Evolutionary conservation across 176 grass and related monocot species (phyloP).

Genomic region (Ampelocalamus luodianensis): DNA sequence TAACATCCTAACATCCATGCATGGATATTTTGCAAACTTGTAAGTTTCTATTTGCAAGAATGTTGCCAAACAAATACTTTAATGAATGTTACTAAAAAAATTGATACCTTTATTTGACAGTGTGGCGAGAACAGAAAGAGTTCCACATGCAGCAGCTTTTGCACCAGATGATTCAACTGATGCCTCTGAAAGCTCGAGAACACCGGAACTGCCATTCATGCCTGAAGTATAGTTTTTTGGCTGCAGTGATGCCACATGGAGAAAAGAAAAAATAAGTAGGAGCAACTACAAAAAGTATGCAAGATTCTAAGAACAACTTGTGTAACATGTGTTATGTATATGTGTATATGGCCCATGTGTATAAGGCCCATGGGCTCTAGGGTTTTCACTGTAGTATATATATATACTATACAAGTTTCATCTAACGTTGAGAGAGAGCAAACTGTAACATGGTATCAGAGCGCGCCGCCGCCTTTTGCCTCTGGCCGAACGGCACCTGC

Average conservation of each 20-base stretch:
- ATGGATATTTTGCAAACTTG: neutral
- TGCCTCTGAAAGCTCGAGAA: slow-evolving; percentile 75
- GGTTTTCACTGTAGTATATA: no score
- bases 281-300: slow-evolving; percentile 13
- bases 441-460: no score
- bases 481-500: no score
- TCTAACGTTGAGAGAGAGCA: no score
- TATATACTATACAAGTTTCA: no score
- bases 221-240: slow-evolving; percentile 45
- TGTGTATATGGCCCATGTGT: no score
- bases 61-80: neutral
- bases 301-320: slow-evolving; percentile 8
- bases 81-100: neutral
- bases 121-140: slow-evolving; percentile 64
- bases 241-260: slow-evolving; percentile 45
- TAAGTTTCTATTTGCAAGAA: slow-evolving; percentile 17
- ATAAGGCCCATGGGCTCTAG: no score
- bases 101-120: slow-evolving; percentile 73
- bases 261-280: slow-evolving; percentile 36
- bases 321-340: slow-evolving; percentile 20
- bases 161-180: slow-evolving; percentile 84
- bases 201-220: slow-evolving; percentile 35
- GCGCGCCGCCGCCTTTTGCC: no score
- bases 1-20: neutral
- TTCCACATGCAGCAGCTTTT: slow-evolving; percentile 91